A percentile compares a stretch with the other conserved stretches of the same genome.
phyloP scores from a whole-genome alignment of 768 basidiomycete species.

The Tylopilus felleus region DNA sequence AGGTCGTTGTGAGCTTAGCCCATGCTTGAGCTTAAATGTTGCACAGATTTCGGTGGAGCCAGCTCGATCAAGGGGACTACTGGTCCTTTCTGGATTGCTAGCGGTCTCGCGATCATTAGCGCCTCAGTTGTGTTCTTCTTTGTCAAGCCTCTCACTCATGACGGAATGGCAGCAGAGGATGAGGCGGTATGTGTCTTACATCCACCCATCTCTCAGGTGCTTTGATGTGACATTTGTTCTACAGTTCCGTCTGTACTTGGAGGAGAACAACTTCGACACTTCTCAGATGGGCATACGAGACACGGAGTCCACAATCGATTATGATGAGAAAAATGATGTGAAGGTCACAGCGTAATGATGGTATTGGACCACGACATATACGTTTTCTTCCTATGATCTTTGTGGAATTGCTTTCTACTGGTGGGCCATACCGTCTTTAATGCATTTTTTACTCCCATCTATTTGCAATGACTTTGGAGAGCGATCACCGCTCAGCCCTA shows the following conservation, averaged over 20 bases:
- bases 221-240: constrained; percentile 1
- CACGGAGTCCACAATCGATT: constrained; percentile 22
- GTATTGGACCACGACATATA: background rate
- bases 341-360: constrained; percentile 11
- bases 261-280: constrained; percentile 75
- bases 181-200: constrained; percentile 41
- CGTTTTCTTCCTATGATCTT: background rate
- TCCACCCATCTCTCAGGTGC: background rate
- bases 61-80: constrained; percentile 59
- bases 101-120: constrained; percentile 77
- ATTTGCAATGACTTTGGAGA: background rate
- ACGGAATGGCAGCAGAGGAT: constrained; percentile 82
- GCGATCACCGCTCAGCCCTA: background rate
- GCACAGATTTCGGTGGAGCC: constrained; percentile 57
- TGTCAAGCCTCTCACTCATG: constrained; percentile 68
- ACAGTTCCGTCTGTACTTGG: constrained; percentile 82
- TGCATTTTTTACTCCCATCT: background rate
- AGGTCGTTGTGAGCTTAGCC: constrained; percentile 7
- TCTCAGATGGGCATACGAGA: constrained; percentile 58
- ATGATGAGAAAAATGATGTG: constrained; percentile 18
- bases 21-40: background rate
- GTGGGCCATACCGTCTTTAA: background rate
- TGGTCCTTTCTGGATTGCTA: constrained; percentile 87
- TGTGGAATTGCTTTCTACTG: background rate
- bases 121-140: constrained; percentile 71